Conservation (phyloP, 768 basidiomycete species). For the Lentinula boryana region DNA sequence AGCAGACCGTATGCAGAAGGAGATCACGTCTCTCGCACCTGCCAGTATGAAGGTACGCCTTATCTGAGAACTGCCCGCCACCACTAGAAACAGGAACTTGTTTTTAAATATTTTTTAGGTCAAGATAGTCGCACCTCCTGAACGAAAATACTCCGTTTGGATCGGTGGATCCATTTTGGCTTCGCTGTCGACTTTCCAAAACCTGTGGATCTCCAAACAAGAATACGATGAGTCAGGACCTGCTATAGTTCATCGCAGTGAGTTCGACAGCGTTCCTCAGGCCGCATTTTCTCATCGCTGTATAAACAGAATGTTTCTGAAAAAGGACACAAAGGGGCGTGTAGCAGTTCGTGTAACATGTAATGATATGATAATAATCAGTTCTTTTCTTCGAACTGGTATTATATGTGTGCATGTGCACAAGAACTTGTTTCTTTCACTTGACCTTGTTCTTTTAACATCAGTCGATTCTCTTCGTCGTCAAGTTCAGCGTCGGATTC, state of each 20-base stretch:
- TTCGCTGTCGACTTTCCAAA: constrained; percentile 93
- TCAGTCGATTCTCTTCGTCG: no score
- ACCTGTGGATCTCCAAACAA: constrained; percentile 89
- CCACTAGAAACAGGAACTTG: neutral
- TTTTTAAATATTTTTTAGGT: constrained; percentile 34
- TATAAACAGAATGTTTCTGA: neutral
- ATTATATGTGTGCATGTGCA: no score
- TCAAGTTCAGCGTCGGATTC: no score
- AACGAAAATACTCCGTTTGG: constrained; percentile 83
- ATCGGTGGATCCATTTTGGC: constrained; percentile 85
- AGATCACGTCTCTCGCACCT: constrained; percentile 8
- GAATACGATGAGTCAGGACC: constrained; percentile 81
- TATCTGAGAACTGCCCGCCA: no score
- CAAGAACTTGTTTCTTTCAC: no score
- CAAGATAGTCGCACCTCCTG: constrained; percentile 56
- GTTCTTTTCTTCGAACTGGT: no score
- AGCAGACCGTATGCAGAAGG: constrained; percentile 45
- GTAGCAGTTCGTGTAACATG: no score
- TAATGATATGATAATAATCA: no score
- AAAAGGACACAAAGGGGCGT: no score
- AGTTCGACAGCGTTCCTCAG: neutral
- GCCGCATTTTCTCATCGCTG: neutral
- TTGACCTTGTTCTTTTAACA: no score
- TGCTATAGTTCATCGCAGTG: constrained; percentile 39
- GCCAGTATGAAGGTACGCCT: constrained; percentile 6